Conservation (phyloP, 2,329 filamentous ascomycete genomes). For the Trichoderma cornu-damae region DNA sequence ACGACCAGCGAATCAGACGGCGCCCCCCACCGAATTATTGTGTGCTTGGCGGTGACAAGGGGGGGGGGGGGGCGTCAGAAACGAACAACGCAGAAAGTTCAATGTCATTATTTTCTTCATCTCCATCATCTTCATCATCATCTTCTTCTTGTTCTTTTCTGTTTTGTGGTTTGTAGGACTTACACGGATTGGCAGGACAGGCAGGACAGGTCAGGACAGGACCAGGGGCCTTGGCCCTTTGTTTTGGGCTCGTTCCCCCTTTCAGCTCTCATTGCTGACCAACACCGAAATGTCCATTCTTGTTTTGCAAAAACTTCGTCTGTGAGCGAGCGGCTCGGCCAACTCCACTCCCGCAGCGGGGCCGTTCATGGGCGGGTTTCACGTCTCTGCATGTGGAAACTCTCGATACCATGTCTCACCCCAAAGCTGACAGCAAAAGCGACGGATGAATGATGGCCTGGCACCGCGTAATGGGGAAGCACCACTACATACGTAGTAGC, state of each 20-base stretch:
- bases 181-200: no score
- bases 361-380: not conserved
- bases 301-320: not conserved
- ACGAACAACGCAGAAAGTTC: not conserved
- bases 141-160: not conserved
- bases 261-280: not conserved
- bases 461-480: not conserved
- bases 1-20: slow-evolving; percentile 5
- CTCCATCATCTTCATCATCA: no score
- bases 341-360: not conserved
- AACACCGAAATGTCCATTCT: not conserved
- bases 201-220: no score
- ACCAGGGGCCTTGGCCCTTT: not conserved
- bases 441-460: not conserved
- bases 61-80: not conserved
- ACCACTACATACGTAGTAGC: no score
- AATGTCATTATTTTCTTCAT: not conserved
- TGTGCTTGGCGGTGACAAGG: not conserved
- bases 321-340: not conserved
- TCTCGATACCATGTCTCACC: not conserved
- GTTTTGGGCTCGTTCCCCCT: not conserved
- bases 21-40: not conserved
- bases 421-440: not conserved
- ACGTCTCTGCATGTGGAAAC: slow-evolving; percentile 2
- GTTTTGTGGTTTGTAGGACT: not conserved